Conservation (phyloP, 257 asterid genomes). For the Ehretia macrophylla region DNA sequence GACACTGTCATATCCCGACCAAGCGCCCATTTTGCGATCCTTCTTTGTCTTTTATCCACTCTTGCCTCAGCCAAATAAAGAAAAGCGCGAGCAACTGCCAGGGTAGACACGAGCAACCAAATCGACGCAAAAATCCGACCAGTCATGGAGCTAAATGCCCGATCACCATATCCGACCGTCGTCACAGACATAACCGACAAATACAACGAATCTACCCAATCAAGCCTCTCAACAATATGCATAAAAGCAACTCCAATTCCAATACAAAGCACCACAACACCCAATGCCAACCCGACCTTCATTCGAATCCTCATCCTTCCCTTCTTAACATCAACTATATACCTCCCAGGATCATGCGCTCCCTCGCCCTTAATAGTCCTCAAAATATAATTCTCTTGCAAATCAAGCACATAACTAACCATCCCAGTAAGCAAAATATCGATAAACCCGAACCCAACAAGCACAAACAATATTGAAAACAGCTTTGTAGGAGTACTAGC, state of each 20-base stretch:
- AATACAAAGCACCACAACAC: slow-evolving; percentile 67
- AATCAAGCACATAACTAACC: slow-evolving; percentile 75
- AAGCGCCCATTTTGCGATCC: slow-evolving; percentile 74
- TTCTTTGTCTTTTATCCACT: slow-evolving; percentile 71
- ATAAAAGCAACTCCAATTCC: slow-evolving; percentile 57
- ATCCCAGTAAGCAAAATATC: slow-evolving; percentile 68
- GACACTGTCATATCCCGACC: slow-evolving; percentile 71
- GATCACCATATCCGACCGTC: slow-evolving; percentile 80
- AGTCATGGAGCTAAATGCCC: slow-evolving; percentile 56
- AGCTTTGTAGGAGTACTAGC: slow-evolving; percentile 45
- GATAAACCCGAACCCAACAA: slow-evolving; percentile 75
- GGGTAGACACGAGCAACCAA: slow-evolving; percentile 79
- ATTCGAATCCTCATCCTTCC: slow-evolving; percentile 84
- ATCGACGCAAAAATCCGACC: slow-evolving; percentile 72
- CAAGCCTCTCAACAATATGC: slow-evolving; percentile 53
- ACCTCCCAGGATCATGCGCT: slow-evolving; percentile 39
- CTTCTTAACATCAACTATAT: slow-evolving; percentile 66
- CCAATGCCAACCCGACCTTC: slow-evolving; percentile 71
- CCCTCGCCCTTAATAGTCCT: slow-evolving; percentile 37
- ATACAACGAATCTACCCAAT: slow-evolving; percentile 64
- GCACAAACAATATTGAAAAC: slow-evolving; percentile 64
- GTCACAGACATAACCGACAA: slow-evolving; percentile 84
- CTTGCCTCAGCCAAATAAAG: slow-evolving; percentile 86
- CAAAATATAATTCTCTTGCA: slow-evolving; percentile 66
- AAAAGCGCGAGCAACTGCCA: slow-evolving; percentile 82